Percentiles rank a stretch among this genome's conserved stretches.
phyloP scores from a whole-genome alignment of 148 eudicot species.

The Rhododendron griersonianum region DNA sequence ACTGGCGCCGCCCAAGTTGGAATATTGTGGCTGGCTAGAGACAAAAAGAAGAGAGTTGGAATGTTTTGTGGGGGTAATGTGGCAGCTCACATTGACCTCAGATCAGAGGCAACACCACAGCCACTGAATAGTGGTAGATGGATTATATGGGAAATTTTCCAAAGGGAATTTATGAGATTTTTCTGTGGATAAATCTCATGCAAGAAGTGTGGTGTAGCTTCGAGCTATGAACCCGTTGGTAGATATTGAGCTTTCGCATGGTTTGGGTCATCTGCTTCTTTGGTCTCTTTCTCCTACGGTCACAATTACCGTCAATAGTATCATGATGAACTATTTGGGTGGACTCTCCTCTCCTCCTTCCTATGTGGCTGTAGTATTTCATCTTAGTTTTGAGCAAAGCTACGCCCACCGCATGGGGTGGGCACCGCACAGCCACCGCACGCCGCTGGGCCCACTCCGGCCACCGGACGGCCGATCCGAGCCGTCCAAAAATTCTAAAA shows the following conservation, averaged over 20 bases:
- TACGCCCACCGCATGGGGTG: too few relatives aligned
- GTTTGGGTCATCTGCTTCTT: background rate
- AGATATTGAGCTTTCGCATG: slow-evolving; percentile 11
- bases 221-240: slow-evolving; percentile 18
- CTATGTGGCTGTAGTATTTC: too few relatives aligned
- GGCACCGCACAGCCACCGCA: too few relatives aligned
- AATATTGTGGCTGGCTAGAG: background rate
- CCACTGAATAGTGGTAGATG: slow-evolving; percentile 29
- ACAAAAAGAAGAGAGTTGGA: background rate
- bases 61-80: background rate
- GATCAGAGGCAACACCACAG: slow-evolving; percentile 17
- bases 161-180: background rate
- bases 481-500: too few relatives aligned
- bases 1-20: background rate
- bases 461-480: too few relatives aligned
- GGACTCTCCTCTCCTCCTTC: too few relatives aligned
- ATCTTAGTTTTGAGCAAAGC: too few relatives aligned
- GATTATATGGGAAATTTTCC: slow-evolving; percentile 1
- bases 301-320: background rate
- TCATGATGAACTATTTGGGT: too few relatives aligned
- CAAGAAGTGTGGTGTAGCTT: slow-evolving; percentile 50
- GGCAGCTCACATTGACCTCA: background rate
- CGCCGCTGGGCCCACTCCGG: too few relatives aligned
- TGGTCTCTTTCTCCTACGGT: slow-evolving; percentile 13
- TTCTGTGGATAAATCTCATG: slow-evolving; percentile 22